phyloP scores from a whole-genome alignment of 148 eudicot species.

The Amaranthus cruentus region DNA sequence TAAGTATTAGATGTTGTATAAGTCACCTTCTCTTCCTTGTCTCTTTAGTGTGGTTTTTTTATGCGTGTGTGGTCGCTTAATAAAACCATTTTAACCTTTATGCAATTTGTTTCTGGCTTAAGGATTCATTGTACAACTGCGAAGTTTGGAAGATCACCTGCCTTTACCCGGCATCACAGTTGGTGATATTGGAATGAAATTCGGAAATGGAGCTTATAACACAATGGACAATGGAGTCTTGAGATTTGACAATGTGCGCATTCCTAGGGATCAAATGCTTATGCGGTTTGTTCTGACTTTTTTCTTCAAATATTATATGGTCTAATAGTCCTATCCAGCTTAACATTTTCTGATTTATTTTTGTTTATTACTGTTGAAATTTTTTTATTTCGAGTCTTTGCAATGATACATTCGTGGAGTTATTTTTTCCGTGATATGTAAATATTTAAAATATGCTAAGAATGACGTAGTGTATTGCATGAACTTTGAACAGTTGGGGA shows the following conservation, averaged over 20 bases:
- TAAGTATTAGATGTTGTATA: slow-evolving; percentile 20
- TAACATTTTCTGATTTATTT: not conserved
- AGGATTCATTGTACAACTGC: slow-evolving; percentile 94
- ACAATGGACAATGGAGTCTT: slow-evolving; percentile 94
- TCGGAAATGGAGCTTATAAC: slow-evolving; percentile 97
- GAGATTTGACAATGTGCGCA: slow-evolving; percentile 82
- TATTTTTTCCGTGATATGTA: no score
- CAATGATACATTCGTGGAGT: no score
- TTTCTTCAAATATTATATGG: not conserved
- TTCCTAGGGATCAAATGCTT: slow-evolving; percentile 94
- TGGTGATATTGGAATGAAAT: slow-evolving; percentile 97
- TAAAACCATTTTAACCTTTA: no score
- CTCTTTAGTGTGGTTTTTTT: no score
- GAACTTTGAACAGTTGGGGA: no score
- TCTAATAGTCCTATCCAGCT: not conserved
- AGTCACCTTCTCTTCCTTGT: no score
- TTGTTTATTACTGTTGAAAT: no score
- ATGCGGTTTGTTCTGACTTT: slow-evolving; percentile 53
- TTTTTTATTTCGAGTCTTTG: no score
- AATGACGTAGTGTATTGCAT: not conserved
- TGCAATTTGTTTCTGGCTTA: not conserved
- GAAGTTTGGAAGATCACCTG: slow-evolving; percentile 88
- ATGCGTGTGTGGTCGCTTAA: not conserved
- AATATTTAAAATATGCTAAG: not conserved
- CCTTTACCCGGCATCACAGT: slow-evolving; percentile 88